These are phyloP conservation scores for Purpureocillium takamizusanense DNA, from an alignment of 2,329 filamentous ascomycete genomes.

Conservation along the genomic window DNA sequence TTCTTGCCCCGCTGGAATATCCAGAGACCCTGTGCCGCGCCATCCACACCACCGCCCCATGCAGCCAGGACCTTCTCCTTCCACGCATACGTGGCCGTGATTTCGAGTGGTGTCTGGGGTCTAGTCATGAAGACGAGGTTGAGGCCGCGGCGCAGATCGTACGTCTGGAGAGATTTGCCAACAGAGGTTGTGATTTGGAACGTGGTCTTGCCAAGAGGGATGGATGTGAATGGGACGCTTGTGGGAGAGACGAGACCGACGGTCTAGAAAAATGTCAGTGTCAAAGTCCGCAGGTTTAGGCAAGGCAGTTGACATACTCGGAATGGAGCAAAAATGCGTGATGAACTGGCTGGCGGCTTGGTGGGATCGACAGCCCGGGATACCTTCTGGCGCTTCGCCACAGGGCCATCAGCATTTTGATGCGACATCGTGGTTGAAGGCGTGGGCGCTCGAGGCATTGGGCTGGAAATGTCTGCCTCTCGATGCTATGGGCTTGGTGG, in stretches of 20 bases:
- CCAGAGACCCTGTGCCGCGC: conserved; percentile 65
- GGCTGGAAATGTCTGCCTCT: not conserved
- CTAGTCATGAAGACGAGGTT: conserved; percentile 90
- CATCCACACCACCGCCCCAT: conserved; percentile 58
- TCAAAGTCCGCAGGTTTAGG: not conserved
- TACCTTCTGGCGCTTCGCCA: conserved; percentile 71
- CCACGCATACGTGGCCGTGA: conserved; percentile 83
- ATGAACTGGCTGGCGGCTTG: conserved; percentile 39
- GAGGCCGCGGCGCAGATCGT: conserved; percentile 82
- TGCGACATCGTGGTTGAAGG: conserved; percentile 37
- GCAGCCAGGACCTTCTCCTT: conserved; percentile 83
- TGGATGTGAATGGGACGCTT: conserved; percentile 76
- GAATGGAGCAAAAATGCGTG: conserved; percentile 87
- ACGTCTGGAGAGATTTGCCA: conserved; percentile 84
- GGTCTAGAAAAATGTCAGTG: conserved; percentile 45
- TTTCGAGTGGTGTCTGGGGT: conserved; percentile 76
- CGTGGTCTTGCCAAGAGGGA: conserved; percentile 84
- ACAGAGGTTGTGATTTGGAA: conserved; percentile 97
- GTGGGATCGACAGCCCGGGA: conserved; percentile 27
- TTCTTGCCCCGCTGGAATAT: conserved; percentile 87
- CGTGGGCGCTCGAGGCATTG: not conserved
- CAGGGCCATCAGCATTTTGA: conserved; percentile 49
- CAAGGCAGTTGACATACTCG: conserved; percentile 51
- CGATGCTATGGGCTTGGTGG: too few species aligned
- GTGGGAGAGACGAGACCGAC: conserved; percentile 91